A percentile compares a stretch with the other conserved stretches of the same genome.
Evolutionary conservation across 1,284 basidiomycete species (phyloP).

Genomic region (Vanrija pseudolonga): DNA sequence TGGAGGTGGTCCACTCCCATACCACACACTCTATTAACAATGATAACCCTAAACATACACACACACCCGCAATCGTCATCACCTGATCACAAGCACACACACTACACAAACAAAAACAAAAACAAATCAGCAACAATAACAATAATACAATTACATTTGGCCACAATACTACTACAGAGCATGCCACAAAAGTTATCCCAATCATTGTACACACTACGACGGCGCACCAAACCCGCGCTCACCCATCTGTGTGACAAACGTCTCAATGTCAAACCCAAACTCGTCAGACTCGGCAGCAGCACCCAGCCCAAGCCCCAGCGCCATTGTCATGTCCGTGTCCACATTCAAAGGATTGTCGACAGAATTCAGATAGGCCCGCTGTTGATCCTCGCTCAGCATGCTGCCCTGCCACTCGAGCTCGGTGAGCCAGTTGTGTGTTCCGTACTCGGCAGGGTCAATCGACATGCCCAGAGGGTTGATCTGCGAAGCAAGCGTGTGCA

Average conservation of each 20-base stretch:
- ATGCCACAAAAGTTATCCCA: too few relatives aligned
- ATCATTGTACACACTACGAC: too few relatives aligned
- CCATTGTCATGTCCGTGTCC: slow-evolving; percentile 25
- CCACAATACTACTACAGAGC: too few relatives aligned
- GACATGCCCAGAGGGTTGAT: background rate
- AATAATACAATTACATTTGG: too few relatives aligned
- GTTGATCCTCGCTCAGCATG: background rate
- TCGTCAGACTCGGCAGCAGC: background rate
- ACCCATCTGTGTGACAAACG: slow-evolving; percentile 22
- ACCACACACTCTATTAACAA: too few relatives aligned
- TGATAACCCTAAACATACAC: too few relatives aligned
- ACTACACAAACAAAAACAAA: too few relatives aligned
- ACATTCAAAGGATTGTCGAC: background rate
- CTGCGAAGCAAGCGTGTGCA: background rate
- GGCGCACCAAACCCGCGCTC: slow-evolving; percentile 1
- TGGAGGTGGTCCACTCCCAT: too few relatives aligned
- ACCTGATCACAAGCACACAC: too few relatives aligned
- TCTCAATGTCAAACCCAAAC: slow-evolving; percentile 24
- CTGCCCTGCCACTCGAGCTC: background rate
- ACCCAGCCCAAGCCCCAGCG: slow-evolving; percentile 18
- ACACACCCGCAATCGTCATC: too few relatives aligned
- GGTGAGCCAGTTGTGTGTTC: background rate
- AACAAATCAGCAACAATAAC: too few relatives aligned
- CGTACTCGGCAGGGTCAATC: background rate
- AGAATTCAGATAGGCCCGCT: slow-evolving; percentile 1